phyloP scores from a whole-genome alignment of 371 early-diverging fungal species.

The Lichtheimia ramosa region DNA sequence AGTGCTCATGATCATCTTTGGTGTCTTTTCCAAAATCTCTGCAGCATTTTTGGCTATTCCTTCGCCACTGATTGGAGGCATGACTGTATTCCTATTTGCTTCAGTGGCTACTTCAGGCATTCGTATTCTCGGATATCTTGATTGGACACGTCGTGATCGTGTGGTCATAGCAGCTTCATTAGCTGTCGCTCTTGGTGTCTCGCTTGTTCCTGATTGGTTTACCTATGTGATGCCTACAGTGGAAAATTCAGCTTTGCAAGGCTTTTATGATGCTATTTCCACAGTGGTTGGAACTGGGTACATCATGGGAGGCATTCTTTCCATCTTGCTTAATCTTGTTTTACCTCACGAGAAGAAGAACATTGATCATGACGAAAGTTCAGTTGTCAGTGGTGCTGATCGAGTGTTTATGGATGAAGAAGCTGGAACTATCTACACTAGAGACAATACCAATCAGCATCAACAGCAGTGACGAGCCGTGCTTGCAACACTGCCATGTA shows the following conservation, averaged over 20 bases:
- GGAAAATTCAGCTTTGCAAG: constrained; percentile 40
- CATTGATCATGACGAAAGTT: neutral
- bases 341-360: constrained; percentile 28
- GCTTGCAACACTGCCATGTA: too few relatives aligned
- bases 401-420: constrained; percentile 17
- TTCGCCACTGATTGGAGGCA: constrained; percentile 53
- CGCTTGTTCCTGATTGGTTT: constrained; percentile 57
- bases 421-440: constrained; percentile 8
- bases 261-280: constrained; percentile 50
- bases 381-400: constrained; percentile 7
- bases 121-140: constrained; percentile 55
- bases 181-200: constrained; percentile 53
- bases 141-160: constrained; percentile 66
- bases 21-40: constrained; percentile 58
- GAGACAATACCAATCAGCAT: neutral
- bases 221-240: constrained; percentile 46
- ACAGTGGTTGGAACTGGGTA: constrained; percentile 58
- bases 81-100: constrained; percentile 61
- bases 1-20: constrained; percentile 49
- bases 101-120: constrained; percentile 62
- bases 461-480: too few relatives aligned
- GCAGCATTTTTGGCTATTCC: constrained; percentile 59
- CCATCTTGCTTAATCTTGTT: constrained; percentile 50
- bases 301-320: constrained; percentile 52
- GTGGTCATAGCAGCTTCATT: constrained; percentile 53